Base-by-base conservation (phyloP, 805 yeast genomes). In the Candida oleophila region DNA sequence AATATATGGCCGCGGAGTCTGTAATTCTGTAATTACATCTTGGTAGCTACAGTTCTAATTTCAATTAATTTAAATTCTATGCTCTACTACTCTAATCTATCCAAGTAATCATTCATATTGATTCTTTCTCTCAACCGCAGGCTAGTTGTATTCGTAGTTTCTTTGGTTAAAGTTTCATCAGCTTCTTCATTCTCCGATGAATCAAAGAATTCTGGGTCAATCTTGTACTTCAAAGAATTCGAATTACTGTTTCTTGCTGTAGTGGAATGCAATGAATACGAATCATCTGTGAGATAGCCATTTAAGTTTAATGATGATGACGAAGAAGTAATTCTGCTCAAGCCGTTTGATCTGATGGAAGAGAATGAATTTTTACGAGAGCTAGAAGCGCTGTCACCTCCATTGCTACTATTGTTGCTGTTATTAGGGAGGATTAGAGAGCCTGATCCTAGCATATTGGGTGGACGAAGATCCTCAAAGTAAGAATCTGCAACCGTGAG, bases 261-360 rank as follows among this genome's bases (percentile, higher is more conserved):
- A 16, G 39, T 36, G 16, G 42, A 22, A 22, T 25, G 33, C 8
- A 22, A 16, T 8, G 55, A 41, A n/a, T 28, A 53, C 1, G 55
- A 48, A 30, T 64, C 71, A 44, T 69, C 76, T 14, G 74, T 69
- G 44, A 72, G 60, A 48, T 69, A 72, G 8, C 73, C 77, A 47
- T 71, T 67, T 41, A 72, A 60, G 49, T 72, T 72, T 30, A 72
- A 57, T 22, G 73, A 66, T 20, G 73, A 66, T 46, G 67, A 66
- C 25, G 73, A 66, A 48, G 74, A 68, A 34, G 74, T 60, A 33
- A 72, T 67, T 32, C 68, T 59, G 43, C 61, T 52, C 9, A 71
- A 55, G 4, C 62, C 60, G 38, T 50, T 56, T 28, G 57, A 54
- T n/a, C 51, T 40, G 9, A 53, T 46, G 2, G 70, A 61, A 5